Conservation (phyloP, 1,284 basidiomycete species). For the Cutaneotrichosporon cavernicola region DNA sequence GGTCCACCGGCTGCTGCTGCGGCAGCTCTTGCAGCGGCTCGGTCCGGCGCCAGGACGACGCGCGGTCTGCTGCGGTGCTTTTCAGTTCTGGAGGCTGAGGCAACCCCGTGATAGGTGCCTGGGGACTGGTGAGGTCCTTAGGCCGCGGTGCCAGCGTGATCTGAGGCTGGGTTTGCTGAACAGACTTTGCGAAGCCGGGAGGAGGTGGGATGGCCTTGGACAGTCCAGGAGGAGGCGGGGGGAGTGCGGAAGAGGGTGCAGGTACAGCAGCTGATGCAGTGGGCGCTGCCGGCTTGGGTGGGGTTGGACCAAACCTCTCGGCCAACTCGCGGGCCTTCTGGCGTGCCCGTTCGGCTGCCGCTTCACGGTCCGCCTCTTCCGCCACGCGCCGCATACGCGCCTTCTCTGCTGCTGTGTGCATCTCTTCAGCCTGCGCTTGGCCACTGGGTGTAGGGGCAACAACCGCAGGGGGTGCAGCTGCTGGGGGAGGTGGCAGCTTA, state of each 20-base stretch:
- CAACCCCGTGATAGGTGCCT: background rate
- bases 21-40: constrained; percentile 12
- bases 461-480: constrained; percentile 32
- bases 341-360: constrained; percentile 76
- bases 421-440: constrained; percentile 72
- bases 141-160: constrained; percentile 20
- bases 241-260: constrained; percentile 2
- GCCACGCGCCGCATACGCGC: constrained; percentile 69
- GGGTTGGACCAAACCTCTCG: constrained; percentile 61
- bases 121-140: background rate
- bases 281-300: constrained; percentile 7
- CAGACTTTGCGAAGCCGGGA: constrained; percentile 11
- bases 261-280: constrained; percentile 5
- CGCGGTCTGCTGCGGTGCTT: constrained; percentile 15
- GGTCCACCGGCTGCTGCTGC: background rate
- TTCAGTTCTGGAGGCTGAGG: constrained; percentile 1
- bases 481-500: constrained; percentile 22
- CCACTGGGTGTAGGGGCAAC: constrained; percentile 21
- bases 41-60: constrained; percentile 18
- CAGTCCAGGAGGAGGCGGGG: constrained; percentile 21
- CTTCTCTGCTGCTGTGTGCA: constrained; percentile 85
- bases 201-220: constrained; percentile 18
- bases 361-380: constrained; percentile 82
- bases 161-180: constrained; percentile 17
- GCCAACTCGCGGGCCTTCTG: constrained; percentile 83